Percentiles rank a stretch among this genome's conserved stretches.
These are phyloP conservation scores for Colletotrichum sp. DNA, from an alignment of 2,329 filamentous ascomycete genomes.

Conservation along the genomic window DNA sequence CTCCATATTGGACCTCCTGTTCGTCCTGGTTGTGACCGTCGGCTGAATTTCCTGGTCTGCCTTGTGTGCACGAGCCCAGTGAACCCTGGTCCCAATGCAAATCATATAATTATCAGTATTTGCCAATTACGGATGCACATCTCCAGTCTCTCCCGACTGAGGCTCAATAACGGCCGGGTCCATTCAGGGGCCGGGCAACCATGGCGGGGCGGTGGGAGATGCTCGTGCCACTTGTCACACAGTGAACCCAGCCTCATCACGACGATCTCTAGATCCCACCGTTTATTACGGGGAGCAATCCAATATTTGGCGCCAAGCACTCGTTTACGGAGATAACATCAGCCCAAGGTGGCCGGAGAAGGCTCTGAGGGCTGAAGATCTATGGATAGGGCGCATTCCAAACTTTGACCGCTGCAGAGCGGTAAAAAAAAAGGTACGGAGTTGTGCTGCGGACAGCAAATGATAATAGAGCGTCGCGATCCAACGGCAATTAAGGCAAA, in stretches of 20 bases:
- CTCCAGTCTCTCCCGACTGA: not conserved
- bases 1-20: not conserved
- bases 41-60: not conserved
- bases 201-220: not conserved
- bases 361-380: not conserved
- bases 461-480: not conserved
- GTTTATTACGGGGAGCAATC: not conserved
- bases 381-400: not conserved
- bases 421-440: not conserved
- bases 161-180: not conserved
- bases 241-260: not conserved
- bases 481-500: not conserved
- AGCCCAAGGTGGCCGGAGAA: not conserved
- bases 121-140: not conserved
- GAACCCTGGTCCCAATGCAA: not conserved
- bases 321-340: not conserved
- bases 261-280: not conserved
- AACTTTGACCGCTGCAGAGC: not conserved
- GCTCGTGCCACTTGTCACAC: not conserved
- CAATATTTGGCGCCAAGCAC: not conserved
- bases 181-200: not conserved
- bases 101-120: not conserved
- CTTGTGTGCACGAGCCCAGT: not conserved
- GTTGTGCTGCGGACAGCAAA: not conserved
- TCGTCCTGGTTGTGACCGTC: not conserved